Base-by-base conservation (phyloP, 2,329 filamentous ascomycete genomes). In the Lachnellula willkommii region DNA sequence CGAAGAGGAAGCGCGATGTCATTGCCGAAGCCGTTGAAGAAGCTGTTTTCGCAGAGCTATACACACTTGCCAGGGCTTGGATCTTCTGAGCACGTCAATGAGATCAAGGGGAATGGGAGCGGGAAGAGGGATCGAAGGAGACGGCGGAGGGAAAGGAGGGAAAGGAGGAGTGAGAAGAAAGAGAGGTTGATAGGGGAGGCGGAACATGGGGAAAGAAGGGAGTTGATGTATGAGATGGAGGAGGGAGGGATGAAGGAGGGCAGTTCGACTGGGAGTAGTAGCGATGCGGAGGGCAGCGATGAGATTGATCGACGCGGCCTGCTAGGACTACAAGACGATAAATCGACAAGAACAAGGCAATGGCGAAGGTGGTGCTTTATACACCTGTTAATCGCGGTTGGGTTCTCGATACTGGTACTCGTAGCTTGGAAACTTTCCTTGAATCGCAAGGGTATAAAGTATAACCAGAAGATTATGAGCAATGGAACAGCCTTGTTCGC, bases 401-500 rank as follows among this genome's bases (percentile, higher is more conserved):
- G 77, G 0, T 81, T 85, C 60, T 75, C 78, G 3, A 79, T 84
- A 39, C 65, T 86, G 20, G 74, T 80, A 2, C 68, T 85, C 32
- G 67, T 80, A 22, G 79, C 82, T 1, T 84, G 81, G 80, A 84
- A 81, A 67, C 65, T 85, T 37, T 82, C 81, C 8, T 68, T 78
- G 42, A 72, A 73, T 57, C 74, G 73, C 51, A 77, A 73, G 57
- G 70, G 65, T 14, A 63, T 60, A 1, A 62, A 65, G 52, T 54
- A 58, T 14, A 65, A 69, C 45, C 69, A 71, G 47, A 60, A 70
- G 28, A 63, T 81, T 22, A 66, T 80, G 58, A 86, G 79, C 75
- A 99, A 99, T 70, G 94, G 94, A 53, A 95, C 91, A 0, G 88
- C 91, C 2, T 75, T 90, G 4, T 99, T 97, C 69, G 87, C 85